A percentile compares a stretch with the other conserved stretches of the same genome.
phyloP scores from a whole-genome alignment of 1,139 yeast genomes.

The Pichia sp. region DNA sequence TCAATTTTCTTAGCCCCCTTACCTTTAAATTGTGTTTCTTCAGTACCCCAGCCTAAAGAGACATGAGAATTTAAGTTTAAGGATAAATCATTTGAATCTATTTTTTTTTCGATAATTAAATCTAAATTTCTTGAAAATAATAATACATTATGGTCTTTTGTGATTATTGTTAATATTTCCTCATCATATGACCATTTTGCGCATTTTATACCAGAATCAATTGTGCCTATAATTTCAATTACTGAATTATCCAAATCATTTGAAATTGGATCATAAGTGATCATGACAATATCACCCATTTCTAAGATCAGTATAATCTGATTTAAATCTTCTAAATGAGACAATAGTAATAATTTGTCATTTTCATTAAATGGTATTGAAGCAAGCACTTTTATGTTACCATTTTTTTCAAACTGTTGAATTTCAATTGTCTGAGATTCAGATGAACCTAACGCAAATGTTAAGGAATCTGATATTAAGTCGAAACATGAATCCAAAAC shows the following conservation, averaged over 20 bases:
- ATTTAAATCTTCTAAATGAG: slow-evolving; percentile 57
- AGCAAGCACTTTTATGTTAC: slow-evolving; percentile 47
- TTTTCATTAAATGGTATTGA: slow-evolving; percentile 42
- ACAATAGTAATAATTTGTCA: slow-evolving; percentile 41
- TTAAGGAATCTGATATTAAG: slow-evolving; percentile 64
- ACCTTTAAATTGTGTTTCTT: slow-evolving; percentile 95
- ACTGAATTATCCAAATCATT: slow-evolving; percentile 49
- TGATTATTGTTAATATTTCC: slow-evolving; percentile 70
- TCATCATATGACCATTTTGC: slow-evolving; percentile 92
- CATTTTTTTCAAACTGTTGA: slow-evolving; percentile 56
- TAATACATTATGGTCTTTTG: slow-evolving; percentile 54
- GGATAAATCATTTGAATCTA: slow-evolving; percentile 50
- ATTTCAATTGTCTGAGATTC: slow-evolving; percentile 54
- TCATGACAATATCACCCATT: slow-evolving; percentile 64
- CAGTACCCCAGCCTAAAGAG: slow-evolving; percentile 97
- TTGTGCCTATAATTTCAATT: slow-evolving; percentile 76
- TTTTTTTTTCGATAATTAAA: slow-evolving; percentile 59
- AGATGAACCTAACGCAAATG: slow-evolving; percentile 57
- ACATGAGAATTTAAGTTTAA: slow-evolving; percentile 70
- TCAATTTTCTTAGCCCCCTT: slow-evolving; percentile 82
- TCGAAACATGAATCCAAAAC: slow-evolving; percentile 62
- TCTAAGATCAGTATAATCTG: slow-evolving; percentile 57
- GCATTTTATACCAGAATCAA: slow-evolving; percentile 67
- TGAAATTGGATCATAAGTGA: slow-evolving; percentile 46
- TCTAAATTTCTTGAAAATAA: slow-evolving; percentile 74